Percentiles rank a stretch among this genome's conserved stretches.
phyloP scores from a whole-genome alignment of 2,329 filamentous ascomycete genomes.

The Colletotrichum salicis region DNA sequence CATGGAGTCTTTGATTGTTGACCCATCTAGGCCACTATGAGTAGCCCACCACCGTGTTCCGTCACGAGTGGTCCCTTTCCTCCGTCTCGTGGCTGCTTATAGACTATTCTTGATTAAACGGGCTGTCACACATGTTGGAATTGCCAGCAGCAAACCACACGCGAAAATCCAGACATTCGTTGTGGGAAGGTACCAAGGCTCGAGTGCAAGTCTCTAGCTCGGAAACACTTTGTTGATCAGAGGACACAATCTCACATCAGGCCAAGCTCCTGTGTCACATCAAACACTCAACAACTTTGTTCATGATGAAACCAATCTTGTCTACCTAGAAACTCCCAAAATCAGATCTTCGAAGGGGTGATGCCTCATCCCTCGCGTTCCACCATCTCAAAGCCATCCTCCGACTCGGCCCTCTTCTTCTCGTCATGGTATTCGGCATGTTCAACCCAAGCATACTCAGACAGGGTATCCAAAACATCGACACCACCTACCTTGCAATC shows the following conservation, averaged over 20 bases:
- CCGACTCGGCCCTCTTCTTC: background rate
- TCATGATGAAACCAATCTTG: background rate
- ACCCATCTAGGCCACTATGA: too few relatives aligned
- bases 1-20: too few relatives aligned
- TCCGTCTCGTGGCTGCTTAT: too few relatives aligned
- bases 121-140: too few relatives aligned
- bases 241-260: background rate
- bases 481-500: background rate
- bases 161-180: too few relatives aligned
- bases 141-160: too few relatives aligned
- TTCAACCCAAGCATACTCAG: background rate
- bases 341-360: background rate
- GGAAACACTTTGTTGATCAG: background rate
- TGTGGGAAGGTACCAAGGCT: too few relatives aligned
- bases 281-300: background rate
- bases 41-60: too few relatives aligned
- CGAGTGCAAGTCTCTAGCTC: background rate
- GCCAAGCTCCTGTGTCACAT: background rate
- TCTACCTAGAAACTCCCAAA: background rate
- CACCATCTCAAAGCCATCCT: constrained; percentile 8
- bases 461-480: background rate
- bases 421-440: background rate
- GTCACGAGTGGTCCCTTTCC: too few relatives aligned
- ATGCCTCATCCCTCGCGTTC: background rate
- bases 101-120: too few relatives aligned